Evolutionary conservation across 2,329 filamentous ascomycete species (phyloP).

Genomic region (Phialophora verrucosa): DNA sequence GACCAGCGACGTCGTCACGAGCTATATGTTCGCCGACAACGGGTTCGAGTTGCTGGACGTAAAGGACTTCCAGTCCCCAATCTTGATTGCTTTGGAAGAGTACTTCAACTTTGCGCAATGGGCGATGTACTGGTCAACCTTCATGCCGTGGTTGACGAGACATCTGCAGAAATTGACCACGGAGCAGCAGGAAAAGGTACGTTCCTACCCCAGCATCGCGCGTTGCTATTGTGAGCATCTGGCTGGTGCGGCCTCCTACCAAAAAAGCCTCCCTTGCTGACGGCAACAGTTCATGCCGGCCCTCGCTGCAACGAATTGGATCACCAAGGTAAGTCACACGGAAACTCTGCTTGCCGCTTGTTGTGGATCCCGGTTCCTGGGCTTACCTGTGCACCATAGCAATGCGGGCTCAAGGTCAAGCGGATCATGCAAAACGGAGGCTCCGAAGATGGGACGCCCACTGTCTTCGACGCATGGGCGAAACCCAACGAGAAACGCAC

Average conservation of each 20-base stretch:
- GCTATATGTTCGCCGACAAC: constrained; percentile 25
- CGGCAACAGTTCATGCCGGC: constrained; percentile 10
- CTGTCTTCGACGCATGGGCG: constrained; percentile 39
- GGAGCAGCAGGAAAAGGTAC: constrained; percentile 18
- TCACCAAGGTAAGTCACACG: constrained; percentile 29
- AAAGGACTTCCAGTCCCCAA: constrained; percentile 14
- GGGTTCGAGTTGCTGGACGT: constrained; percentile 15
- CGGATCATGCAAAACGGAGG: constrained; percentile 20
- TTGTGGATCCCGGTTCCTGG: not conserved
- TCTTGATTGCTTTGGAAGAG: constrained; percentile 20
- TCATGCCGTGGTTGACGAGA: constrained; percentile 14
- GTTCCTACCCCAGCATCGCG: not conserved
- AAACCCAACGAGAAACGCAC: constrained; percentile 16
- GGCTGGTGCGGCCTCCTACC: not conserved
- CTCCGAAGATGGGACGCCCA: constrained; percentile 14
- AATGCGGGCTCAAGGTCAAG: constrained; percentile 35
- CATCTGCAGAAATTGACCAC: constrained; percentile 16
- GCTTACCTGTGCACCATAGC: not conserved
- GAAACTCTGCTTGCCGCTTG: not conserved
- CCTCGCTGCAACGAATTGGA: constrained; percentile 38
- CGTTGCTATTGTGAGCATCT: not conserved
- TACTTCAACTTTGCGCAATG: constrained; percentile 15
- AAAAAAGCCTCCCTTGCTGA: not conserved
- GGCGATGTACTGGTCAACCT: constrained; percentile 22
- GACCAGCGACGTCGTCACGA: constrained; percentile 20